These are phyloP conservation scores for Cephalotrichum gorgonifer DNA, from an alignment of 2,329 filamentous ascomycete species.

Conservation along the genomic window DNA sequence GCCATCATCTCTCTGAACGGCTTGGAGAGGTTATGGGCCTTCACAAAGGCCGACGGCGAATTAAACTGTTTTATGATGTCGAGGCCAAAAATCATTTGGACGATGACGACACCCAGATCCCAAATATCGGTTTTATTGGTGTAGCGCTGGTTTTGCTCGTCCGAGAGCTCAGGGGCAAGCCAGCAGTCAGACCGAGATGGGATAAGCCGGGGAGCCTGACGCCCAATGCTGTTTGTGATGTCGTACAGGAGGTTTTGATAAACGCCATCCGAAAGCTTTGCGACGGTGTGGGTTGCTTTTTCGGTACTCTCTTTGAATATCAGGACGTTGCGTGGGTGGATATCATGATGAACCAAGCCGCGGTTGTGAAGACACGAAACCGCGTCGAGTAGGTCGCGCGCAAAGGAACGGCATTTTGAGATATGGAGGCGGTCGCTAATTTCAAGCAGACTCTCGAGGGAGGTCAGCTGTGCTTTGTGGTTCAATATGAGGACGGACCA, in stretches of 20 bases:
- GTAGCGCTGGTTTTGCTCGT: slow-evolving; percentile 49
- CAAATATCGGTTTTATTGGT: slow-evolving; percentile 82
- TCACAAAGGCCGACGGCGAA: slow-evolving; percentile 65
- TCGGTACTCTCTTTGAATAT: slow-evolving; percentile 60
- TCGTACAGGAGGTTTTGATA: slow-evolving; percentile 60
- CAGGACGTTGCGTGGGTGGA: slow-evolving; percentile 72
- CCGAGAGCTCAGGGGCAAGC: slow-evolving; percentile 68
- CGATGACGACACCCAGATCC: slow-evolving; percentile 83
- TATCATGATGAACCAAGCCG: slow-evolving; percentile 72
- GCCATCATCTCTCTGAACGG: slow-evolving; percentile 70
- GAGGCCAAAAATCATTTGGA: slow-evolving; percentile 90
- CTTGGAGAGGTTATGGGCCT: slow-evolving; percentile 60
- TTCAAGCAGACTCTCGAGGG: slow-evolving; percentile 71
- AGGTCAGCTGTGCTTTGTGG: slow-evolving; percentile 71
- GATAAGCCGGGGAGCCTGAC: slow-evolving; percentile 30
- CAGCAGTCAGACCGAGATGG: slow-evolving; percentile 70
- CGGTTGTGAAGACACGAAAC: slow-evolving; percentile 79
- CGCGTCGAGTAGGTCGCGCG: slow-evolving; percentile 82
- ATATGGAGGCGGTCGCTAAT: slow-evolving; percentile 65
- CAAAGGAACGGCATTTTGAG: slow-evolving; percentile 75
- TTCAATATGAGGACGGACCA: slow-evolving; percentile 71
- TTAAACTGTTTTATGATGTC: slow-evolving; percentile 67
- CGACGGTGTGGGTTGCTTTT: slow-evolving; percentile 43
- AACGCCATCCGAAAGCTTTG: slow-evolving; percentile 65
- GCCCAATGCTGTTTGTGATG: slow-evolving; percentile 34